These are phyloP conservation scores for Leptographium wingfieldii DNA, from an alignment of 2,329 filamentous ascomycete species.

Conservation along the genomic window DNA sequence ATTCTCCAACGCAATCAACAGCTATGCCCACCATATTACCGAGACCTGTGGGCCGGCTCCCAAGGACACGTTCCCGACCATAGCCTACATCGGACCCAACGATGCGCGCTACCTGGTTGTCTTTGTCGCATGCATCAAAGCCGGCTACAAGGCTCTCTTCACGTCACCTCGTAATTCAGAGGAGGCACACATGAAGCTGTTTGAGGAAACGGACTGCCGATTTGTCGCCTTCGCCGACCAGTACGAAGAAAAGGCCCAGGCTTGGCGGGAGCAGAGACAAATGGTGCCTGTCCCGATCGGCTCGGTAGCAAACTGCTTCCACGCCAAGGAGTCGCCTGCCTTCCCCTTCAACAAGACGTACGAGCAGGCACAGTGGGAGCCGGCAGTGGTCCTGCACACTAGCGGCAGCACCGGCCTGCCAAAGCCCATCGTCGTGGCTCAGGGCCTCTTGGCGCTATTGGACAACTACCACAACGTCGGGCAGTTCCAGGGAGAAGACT, in stretches of 20 bases:
- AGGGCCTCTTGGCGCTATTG: constrained; percentile 24
- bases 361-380: constrained; percentile 28
- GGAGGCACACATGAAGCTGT: constrained; percentile 31
- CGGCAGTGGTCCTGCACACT: constrained; percentile 29
- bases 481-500: not conserved
- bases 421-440: constrained; percentile 28
- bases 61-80: constrained; percentile 20
- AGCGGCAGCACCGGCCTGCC: constrained; percentile 34
- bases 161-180: constrained; percentile 30
- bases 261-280: constrained; percentile 17
- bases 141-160: constrained; percentile 18
- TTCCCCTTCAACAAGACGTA: constrained; percentile 16
- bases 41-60: not conserved
- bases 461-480: constrained; percentile 14
- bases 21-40: constrained; percentile 3
- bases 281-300: constrained; percentile 17
- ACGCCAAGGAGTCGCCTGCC: not conserved
- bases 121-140: constrained; percentile 18
- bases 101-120: constrained; percentile 18
- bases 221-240: constrained; percentile 21
- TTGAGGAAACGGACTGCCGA: constrained; percentile 29
- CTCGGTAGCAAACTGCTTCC: not conserved
- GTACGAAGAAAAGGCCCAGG: constrained; percentile 10
- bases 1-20: constrained; percentile 11
- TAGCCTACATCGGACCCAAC: constrained; percentile 32